These are phyloP conservation scores for Phytophthora macrochlamydospora DNA, from an alignment of 352 stramenopile genomes.

Conservation along the genomic window DNA sequence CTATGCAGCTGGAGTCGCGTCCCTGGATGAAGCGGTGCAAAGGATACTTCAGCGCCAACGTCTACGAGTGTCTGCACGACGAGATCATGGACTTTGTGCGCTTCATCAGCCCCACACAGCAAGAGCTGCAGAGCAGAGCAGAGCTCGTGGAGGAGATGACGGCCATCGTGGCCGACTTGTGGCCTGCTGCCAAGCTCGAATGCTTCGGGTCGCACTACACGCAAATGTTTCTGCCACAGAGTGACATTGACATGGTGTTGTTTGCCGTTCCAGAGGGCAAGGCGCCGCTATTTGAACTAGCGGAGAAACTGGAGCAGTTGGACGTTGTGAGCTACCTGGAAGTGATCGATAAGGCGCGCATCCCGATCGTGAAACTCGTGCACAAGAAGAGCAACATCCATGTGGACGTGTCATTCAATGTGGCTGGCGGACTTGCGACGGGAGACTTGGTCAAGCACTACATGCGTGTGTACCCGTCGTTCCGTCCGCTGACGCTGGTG, in stretches of 20 bases:
- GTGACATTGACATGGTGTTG: constrained; percentile 95
- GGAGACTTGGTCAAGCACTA: constrained; percentile 91
- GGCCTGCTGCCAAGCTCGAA: constrained; percentile 69
- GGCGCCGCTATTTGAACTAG: constrained; percentile 57
- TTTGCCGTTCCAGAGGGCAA: constrained; percentile 70
- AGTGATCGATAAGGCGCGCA: constrained; percentile 94
- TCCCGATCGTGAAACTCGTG: constrained; percentile 97
- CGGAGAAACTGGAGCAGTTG: constrained; percentile 56
- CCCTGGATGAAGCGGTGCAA: constrained; percentile 74
- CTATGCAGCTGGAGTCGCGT: constrained; percentile 48
- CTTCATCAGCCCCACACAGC: constrained; percentile 86
- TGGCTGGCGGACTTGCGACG: constrained; percentile 79
- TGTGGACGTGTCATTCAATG: constrained; percentile 95
- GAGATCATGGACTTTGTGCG: constrained; percentile 96
- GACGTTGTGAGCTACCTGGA: constrained; percentile 92
- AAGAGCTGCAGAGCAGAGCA: constrained; percentile 77
- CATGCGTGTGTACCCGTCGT: constrained; percentile 90
- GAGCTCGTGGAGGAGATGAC: constrained; percentile 81
- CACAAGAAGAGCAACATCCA: constrained; percentile 88
- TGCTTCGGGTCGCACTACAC: constrained; percentile 94
- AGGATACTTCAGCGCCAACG: constrained; percentile 65
- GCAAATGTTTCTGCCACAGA: constrained; percentile 92
- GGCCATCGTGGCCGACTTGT: constrained; percentile 57
- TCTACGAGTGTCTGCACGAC: constrained; percentile 93
- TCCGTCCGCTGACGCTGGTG: constrained; percentile 93